Evolutionary conservation across 169 alveolate genomes (phyloP), one percentile per base, ranked within the genome.

Genomic region (Sarcocystis neurona): DNA sequence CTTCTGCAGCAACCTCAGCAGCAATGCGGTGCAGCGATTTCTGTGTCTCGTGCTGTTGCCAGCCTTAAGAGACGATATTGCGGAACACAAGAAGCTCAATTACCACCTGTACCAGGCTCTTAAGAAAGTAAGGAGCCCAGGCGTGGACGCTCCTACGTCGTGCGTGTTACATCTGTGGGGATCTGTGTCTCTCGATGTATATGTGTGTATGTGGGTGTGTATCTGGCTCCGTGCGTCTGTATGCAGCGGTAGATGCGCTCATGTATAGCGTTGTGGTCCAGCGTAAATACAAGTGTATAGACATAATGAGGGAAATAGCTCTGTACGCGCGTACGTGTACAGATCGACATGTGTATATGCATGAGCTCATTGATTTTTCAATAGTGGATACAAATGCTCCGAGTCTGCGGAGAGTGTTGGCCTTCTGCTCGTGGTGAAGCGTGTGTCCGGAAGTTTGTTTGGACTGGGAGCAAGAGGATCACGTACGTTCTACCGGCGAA

Each of bases 101-200:
- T 94, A 94, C 89, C 99, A 97, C 89, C 95, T 94, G 85, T 98
- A 97, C 88, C 94, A 94, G 90, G 97, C 98, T 8, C 94, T 98
- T 53, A 97, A 97, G 92, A 91, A 91, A 86, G 90, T 85, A 5
- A 41, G 66, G 12, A 70, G 1, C 15, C 37, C 66, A 0, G n/a
- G 15, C 27, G 23, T 2, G 10, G 1, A 10, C 85, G 47, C 20
- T 15, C n/a, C 50, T 15, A 18, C 44, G 20, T 15, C 1, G 15
- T 6, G 37, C 32, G 48, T 4, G 10, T 8, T n/a, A n/a, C 75
- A 58, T 82, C 39, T 30, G 18, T 75, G 10, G 34, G n/a, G 15
- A 58, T 58, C 44, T 4, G 43, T 12, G 48, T 23, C 84, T 27
- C 6, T 8, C 60, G 12, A 30, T 75, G 53, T 75, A 3, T 27